A percentile compares a stretch with the other conserved stretches of the same genome.
Evolutionary conservation across 257 asterid genomes (phyloP).

Genomic region (Buddleja alternifolia): DNA sequence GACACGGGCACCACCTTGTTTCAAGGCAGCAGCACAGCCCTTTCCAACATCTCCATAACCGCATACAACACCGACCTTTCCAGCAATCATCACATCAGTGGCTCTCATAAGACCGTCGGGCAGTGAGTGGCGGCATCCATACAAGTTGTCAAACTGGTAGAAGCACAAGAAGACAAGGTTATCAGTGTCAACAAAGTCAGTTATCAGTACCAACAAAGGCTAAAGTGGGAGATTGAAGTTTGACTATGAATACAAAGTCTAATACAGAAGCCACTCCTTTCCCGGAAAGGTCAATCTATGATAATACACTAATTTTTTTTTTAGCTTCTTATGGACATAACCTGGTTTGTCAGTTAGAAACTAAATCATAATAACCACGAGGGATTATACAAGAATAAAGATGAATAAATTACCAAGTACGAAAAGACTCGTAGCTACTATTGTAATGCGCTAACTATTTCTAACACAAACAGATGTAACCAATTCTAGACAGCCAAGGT

Average conservation of each 20-base stretch:
- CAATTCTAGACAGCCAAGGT: too few species aligned
- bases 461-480: too few species aligned
- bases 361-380: neutral
- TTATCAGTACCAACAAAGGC: neutral
- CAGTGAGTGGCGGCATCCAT: constrained; percentile 46
- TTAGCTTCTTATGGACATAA: neutral
- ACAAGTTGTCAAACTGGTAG: constrained; percentile 39
- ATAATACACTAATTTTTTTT: too few species aligned
- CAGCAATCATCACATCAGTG: constrained; percentile 44
- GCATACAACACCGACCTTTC: constrained; percentile 39
- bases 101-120: constrained; percentile 43
- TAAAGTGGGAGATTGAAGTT: too few species aligned
- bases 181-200: neutral
- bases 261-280: neutral
- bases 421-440: neutral
- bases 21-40: constrained; percentile 43
- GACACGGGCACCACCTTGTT: constrained; percentile 43
- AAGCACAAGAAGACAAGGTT: neutral
- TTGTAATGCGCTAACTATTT: neutral
- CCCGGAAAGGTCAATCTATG: too few species aligned
- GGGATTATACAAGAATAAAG: neutral
- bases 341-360: neutral
- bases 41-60: constrained; percentile 46
- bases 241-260: neutral
- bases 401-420: neutral